Evolutionary conservation across 129 eudicot species (phyloP), one percentile per base, ranked within the genome.

Genomic region (Chrysanthemum makinoi): DNA sequence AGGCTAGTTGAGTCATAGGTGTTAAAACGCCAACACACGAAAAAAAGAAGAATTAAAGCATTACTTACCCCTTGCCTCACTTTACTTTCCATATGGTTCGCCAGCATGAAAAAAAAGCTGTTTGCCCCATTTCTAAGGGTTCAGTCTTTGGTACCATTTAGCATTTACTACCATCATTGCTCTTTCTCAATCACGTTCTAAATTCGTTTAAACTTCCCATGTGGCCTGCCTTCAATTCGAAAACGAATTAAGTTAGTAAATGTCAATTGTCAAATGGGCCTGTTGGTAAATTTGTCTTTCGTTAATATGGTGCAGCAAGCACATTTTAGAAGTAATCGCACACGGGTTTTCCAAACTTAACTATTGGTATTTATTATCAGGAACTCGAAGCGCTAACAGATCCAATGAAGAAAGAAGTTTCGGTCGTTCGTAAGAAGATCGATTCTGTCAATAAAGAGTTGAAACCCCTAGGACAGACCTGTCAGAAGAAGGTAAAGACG

Each of bases 351-450:
- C 4, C 18, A 24, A 53, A n/a, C 51, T 65, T 61, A 39, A 70
- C 20, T 70, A 4, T 46, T 61, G 46, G 35, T 35, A 14, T 24
- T 12, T 14, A 2, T 57, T 44, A 24, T 69, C 87, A 94, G 98
- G 98, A 94, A 78, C 85, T 94, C 20, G 98, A 93, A 60, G 85
- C 88, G 0, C 77, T 93, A 44, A 84, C 95, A 1, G 98, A 93
- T 79, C 98, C 98, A 6, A 87, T 89, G 98, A 89, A 84, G 83
- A 93, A 93, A 81, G 98, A 93, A 73, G 92, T 93, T 53, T 65
- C 90, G 18, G 51, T 65, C 50, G 96, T 93, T 61, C 92, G 98
- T 19, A 93, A 93, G 86, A 93, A 76, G 91, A 89, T 93, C 13
- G 98, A 93, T 76, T 43, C 90, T 1, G 84, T 89, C 69, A 89